Percentiles rank a stretch among this genome's conserved stretches.
Evolutionary conservation across 768 basidiomycete genomes (phyloP).

Genomic region (Suillus americanus): DNA sequence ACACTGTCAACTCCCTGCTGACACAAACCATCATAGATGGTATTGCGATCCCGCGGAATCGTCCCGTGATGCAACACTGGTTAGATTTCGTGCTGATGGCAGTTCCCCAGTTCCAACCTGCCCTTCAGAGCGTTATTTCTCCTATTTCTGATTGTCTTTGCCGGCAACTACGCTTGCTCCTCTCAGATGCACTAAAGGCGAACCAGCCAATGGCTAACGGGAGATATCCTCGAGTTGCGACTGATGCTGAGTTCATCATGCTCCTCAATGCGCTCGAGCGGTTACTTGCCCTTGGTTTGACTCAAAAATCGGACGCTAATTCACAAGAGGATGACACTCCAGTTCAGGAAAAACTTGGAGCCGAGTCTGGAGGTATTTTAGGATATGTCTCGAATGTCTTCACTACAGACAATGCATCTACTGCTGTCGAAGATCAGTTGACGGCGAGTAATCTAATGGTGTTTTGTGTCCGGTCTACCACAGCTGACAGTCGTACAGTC

Average conservation of each 20-base stretch:
- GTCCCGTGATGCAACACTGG: constrained; percentile 90
- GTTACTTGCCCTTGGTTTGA: constrained; percentile 70
- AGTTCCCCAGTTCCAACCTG: constrained; percentile 78
- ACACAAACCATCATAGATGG: constrained; percentile 82
- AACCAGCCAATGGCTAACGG: constrained; percentile 37
- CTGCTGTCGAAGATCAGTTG: constrained; percentile 52
- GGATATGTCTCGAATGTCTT: constrained; percentile 94
- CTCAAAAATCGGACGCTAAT: constrained; percentile 50
- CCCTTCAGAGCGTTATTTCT: constrained; percentile 61
- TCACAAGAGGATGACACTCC: constrained; percentile 57
- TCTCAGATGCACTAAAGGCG: constrained; percentile 54
- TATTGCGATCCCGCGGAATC: constrained; percentile 65
- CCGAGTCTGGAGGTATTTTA: constrained; percentile 67
- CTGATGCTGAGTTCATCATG: constrained; percentile 83
- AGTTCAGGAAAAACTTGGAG: constrained; percentile 48
- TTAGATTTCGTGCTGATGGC: constrained; percentile 94
- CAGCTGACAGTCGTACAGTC: constrained; percentile 34
- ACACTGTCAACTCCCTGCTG: constrained; percentile 68
- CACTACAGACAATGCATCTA: constrained; percentile 59
- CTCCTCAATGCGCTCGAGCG: constrained; percentile 83
- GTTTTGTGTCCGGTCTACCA: neutral
- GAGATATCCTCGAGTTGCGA: constrained; percentile 51
- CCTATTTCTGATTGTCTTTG: constrained; percentile 82
- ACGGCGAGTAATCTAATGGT: constrained; percentile 42
- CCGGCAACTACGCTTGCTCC: constrained; percentile 56